phyloP scores from a whole-genome alignment of 768 basidiomycete species.

The Boletellus emodensis region DNA sequence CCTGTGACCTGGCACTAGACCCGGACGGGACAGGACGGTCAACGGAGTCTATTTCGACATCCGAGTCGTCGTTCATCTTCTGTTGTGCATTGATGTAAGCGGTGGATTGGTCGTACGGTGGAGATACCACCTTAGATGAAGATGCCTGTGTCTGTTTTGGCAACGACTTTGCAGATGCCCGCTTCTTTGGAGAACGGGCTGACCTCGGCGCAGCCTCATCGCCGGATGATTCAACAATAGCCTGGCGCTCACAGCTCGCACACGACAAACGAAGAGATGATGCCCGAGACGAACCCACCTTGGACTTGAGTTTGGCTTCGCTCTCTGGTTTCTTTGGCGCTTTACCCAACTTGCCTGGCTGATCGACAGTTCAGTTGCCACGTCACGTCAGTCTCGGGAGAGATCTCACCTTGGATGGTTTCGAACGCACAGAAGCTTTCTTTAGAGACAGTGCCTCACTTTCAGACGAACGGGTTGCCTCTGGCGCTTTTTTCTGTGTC shows the following conservation, averaged over 20 bases:
- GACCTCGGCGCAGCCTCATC: slow-evolving; percentile 20
- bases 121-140: neutral
- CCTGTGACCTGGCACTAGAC: slow-evolving; percentile 5
- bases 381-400: neutral
- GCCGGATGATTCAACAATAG: slow-evolving; percentile 27
- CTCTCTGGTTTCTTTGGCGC: slow-evolving; percentile 18
- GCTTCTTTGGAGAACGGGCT: slow-evolving; percentile 8
- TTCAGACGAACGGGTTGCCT: slow-evolving; percentile 3
- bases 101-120: neutral
- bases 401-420: slow-evolving; percentile 9
- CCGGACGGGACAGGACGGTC: slow-evolving; percentile 11
- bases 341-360: slow-evolving; percentile 10
- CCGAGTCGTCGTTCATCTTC: slow-evolving; percentile 1
- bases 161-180: neutral
- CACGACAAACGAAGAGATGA: neutral
- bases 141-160: slow-evolving; percentile 13
- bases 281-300: slow-evolving; percentile 8
- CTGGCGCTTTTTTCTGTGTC: slow-evolving; percentile 3
- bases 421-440: slow-evolving; percentile 8
- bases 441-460: slow-evolving; percentile 4
- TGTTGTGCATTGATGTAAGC: neutral
- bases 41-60: slow-evolving; percentile 8
- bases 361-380: neutral
- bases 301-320: slow-evolving; percentile 25
- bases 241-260: slow-evolving; percentile 7